A percentile compares a stretch with the other conserved stretches of the same genome.
Conservation (phyloP, 2,329 filamentous ascomycete genomes). For the Trichoderma polysporum region DNA sequence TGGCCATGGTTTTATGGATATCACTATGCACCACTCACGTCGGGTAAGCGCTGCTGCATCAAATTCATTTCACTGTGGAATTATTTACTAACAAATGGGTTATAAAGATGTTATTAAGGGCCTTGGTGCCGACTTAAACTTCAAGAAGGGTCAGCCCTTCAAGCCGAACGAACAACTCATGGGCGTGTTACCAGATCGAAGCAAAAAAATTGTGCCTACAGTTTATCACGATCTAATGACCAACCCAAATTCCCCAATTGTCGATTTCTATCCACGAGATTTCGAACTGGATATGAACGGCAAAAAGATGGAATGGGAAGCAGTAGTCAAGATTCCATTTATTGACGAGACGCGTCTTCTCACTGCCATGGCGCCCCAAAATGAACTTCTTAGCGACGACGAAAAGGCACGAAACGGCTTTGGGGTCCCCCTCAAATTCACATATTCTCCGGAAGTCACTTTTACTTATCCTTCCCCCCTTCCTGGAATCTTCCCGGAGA, state of each 20-base stretch:
- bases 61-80: neutral
- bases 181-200: conserved; percentile 95
- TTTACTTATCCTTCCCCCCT: conserved; percentile 87
- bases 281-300: conserved; percentile 99
- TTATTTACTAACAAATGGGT: conserved; percentile 26
- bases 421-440: conserved; percentile 90
- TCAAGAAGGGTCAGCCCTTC: conserved; percentile 93
- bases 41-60: conserved; percentile 50
- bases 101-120: conserved; percentile 79
- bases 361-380: conserved; percentile 80
- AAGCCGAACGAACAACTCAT: conserved; percentile 94
- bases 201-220: conserved; percentile 89
- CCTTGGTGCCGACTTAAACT: conserved; percentile 81
- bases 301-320: conserved; percentile 99
- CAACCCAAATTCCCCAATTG: conserved; percentile 82
- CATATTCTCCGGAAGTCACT: conserved; percentile 73
- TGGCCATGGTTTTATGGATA: conserved; percentile 99
- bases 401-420: conserved; percentile 86
- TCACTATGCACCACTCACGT: conserved; percentile 97
- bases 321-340: conserved; percentile 98
- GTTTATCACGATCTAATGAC: conserved; percentile 95
- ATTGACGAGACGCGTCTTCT: conserved; percentile 90
- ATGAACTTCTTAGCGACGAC: conserved; percentile 71
- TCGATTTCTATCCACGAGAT: conserved; percentile 96
- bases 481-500: conserved; percentile 84